Conservation (phyloP, 495 filamentous ascomycete genomes). For the Xylaria palmicola region DNA sequence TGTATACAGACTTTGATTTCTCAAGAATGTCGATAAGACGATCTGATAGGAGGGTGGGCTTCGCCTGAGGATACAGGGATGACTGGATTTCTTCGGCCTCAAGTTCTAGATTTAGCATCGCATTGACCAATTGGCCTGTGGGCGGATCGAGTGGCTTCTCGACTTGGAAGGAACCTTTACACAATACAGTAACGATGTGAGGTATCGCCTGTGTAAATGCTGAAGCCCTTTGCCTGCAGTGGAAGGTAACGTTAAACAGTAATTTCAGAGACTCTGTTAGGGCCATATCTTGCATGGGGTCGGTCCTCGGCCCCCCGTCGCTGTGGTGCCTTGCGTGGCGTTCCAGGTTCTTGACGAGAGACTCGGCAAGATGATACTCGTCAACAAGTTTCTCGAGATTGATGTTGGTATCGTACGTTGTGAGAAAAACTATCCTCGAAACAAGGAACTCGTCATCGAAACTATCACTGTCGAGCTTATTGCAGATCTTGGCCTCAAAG, state of each 20-base stretch:
- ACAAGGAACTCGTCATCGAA: constrained; percentile 86
- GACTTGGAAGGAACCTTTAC: constrained; percentile 33
- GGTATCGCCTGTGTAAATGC: constrained; percentile 68
- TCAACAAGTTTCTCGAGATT: constrained; percentile 69
- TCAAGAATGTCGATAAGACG: constrained; percentile 74
- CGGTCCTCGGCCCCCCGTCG: constrained; percentile 31
- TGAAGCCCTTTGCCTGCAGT: constrained; percentile 57
- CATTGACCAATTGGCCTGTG: constrained; percentile 67
- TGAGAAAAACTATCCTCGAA: constrained; percentile 79
- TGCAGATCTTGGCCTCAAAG: constrained; percentile 66
- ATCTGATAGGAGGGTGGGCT: constrained; percentile 61
- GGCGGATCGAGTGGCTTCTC: constrained; percentile 43
- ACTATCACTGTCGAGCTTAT: constrained; percentile 70
- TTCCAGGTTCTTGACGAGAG: constrained; percentile 64
- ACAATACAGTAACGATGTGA: constrained; percentile 70
- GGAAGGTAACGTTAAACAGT: constrained; percentile 81
- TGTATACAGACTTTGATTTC: constrained; percentile 58
- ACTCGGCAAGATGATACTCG: constrained; percentile 66
- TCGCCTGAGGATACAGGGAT: constrained; percentile 65
- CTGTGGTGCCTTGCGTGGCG: constrained; percentile 55
- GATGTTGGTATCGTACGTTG: constrained; percentile 77
- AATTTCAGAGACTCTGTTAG: constrained; percentile 83
- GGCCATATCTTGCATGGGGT: constrained; percentile 75
- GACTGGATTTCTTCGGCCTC: constrained; percentile 33
- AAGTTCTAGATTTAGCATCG: constrained; percentile 75